These are phyloP conservation scores for Tuber borchii DNA, from an alignment of 495 filamentous ascomycete species.

Conservation along the genomic window DNA sequence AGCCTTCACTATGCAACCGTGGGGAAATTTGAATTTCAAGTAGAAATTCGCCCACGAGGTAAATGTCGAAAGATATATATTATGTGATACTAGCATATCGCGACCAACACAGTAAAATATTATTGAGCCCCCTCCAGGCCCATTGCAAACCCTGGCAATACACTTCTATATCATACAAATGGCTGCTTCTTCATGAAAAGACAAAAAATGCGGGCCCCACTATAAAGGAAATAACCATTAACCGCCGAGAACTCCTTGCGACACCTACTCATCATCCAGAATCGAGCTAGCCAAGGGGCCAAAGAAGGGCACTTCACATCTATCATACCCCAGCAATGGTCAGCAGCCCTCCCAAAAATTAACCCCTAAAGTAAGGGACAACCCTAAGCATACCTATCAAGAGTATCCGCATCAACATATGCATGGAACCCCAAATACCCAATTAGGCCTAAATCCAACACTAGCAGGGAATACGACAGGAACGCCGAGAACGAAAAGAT, in stretches of 20 bases:
- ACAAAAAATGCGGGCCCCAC: background rate
- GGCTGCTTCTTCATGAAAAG: background rate
- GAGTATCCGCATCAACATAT: constrained; percentile 81
- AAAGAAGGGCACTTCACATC: constrained; percentile 82
- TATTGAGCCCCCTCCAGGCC: background rate
- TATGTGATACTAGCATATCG: background rate
- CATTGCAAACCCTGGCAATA: background rate
- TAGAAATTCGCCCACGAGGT: background rate
- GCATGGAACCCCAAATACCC: constrained; percentile 69
- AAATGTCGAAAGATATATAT: background rate
- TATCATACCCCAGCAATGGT: constrained; percentile 31
- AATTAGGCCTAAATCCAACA: constrained; percentile 68
- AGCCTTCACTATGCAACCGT: background rate
- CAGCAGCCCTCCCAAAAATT: background rate
- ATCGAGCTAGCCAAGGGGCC: constrained; percentile 79
- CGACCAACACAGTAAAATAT: background rate
- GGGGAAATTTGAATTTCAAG: background rate
- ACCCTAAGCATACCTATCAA: constrained; percentile 58
- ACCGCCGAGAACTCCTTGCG: background rate
- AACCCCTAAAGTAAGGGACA: background rate
- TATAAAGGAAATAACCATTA: background rate
- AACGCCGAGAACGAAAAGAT: constrained; percentile 77
- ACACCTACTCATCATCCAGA: constrained; percentile 74
- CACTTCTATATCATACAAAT: constrained; percentile 3
- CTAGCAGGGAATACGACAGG: constrained; percentile 73